Conservation (phyloP, 1,284 basidiomycete genomes). For the Porodaedalea pini region DNA sequence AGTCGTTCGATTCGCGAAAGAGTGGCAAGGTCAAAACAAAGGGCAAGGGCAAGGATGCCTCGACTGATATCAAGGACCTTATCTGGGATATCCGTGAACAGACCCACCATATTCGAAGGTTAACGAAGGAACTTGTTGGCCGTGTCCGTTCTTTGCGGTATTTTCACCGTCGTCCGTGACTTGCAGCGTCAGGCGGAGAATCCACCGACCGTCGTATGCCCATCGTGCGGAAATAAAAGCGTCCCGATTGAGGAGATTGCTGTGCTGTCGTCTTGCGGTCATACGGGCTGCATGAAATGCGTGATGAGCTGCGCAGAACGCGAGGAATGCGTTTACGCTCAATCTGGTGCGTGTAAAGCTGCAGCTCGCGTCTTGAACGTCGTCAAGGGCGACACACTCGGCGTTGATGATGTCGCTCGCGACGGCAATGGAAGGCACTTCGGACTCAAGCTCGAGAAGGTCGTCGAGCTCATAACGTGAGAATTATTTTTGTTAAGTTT, state of each 20-base stretch:
- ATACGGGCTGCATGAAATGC: conserved; percentile 76
- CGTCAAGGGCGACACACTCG: conserved; percentile 77
- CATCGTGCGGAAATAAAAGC: conserved; percentile 51
- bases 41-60: conserved; percentile 50
- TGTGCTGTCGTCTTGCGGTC: conserved; percentile 87
- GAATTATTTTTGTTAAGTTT: conserved; percentile 28
- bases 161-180: conserved; percentile 86
- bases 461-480: conserved; percentile 79
- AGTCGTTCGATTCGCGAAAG: conserved; percentile 33
- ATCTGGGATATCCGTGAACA: conserved; percentile 85
- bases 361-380: conserved; percentile 75
- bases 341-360: conserved; percentile 64
- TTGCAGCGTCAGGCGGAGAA: conserved; percentile 70
- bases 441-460: conserved; percentile 84
- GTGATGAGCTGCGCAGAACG: conserved; percentile 68
- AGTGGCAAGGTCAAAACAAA: conserved; percentile 30
- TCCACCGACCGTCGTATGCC: conserved; percentile 58
- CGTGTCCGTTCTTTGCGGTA: conserved; percentile 86
- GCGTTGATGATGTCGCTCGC: conserved; percentile 74
- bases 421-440: conserved; percentile 76
- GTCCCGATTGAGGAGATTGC: conserved; percentile 70
- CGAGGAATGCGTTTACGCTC: conserved; percentile 79
- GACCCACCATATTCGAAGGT: conserved; percentile 77
- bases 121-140: conserved; percentile 85
- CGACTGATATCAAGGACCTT: conserved; percentile 49